Conservation (phyloP, 345 rosid species). For the Dovyalis caffra region DNA sequence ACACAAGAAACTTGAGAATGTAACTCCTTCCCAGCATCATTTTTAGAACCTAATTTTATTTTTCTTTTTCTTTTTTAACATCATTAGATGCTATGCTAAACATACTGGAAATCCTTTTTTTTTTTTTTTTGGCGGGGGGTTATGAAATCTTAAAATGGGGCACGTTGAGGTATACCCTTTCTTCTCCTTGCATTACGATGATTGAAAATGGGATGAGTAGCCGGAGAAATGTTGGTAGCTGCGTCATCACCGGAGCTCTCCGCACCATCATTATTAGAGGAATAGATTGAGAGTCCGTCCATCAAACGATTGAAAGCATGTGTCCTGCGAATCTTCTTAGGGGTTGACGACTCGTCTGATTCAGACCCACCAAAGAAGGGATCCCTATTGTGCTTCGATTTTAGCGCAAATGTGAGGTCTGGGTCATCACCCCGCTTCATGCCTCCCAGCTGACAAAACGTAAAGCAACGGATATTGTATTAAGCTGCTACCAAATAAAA, state of each 20-base stretch:
- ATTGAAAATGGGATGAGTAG: constrained; percentile 57
- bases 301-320: constrained; percentile 55
- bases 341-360: constrained; percentile 75
- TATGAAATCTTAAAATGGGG: constrained; percentile 38
- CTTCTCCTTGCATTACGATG: constrained; percentile 68
- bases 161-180: constrained; percentile 84
- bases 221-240: constrained; percentile 49
- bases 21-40: background rate
- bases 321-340: constrained; percentile 62
- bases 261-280: constrained; percentile 28
- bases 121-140: background rate
- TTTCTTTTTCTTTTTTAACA: background rate
- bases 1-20: constrained; percentile 2
- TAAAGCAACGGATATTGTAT: background rate
- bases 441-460: constrained; percentile 60
- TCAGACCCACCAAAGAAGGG: constrained; percentile 46
- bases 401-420: constrained; percentile 57
- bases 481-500: background rate
- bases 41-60: background rate
- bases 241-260: constrained; percentile 71
- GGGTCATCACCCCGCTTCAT: constrained; percentile 61
- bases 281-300: constrained; percentile 51
- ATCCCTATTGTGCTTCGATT: constrained; percentile 47
- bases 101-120: background rate
- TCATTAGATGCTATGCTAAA: background rate